phyloP scores from a whole-genome alignment of 257 asterid genomes.

The Primulina tabacum region DNA sequence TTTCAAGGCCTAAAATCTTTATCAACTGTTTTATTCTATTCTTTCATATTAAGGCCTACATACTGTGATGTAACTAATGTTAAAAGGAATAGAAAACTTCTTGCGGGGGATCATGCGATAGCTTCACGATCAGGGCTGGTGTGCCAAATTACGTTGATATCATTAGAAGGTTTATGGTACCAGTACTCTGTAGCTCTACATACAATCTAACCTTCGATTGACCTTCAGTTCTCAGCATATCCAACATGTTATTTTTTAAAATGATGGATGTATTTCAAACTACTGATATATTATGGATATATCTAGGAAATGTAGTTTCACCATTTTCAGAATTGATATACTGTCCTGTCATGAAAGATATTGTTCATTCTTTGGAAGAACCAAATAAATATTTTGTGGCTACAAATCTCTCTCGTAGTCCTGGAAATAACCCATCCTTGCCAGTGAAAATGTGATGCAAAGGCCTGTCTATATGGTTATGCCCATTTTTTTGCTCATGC shows the following conservation, averaged over 20 bases:
- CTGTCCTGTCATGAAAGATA: neutral
- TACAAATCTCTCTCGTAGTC: constrained; percentile 16
- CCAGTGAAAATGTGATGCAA: constrained; percentile 25
- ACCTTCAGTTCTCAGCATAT: neutral
- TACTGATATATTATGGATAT: neutral
- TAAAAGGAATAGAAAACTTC: neutral
- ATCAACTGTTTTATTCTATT: neutral
- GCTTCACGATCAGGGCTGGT: neutral
- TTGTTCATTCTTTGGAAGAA: constrained; percentile 18
- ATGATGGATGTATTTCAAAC: neutral
- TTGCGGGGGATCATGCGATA: neutral
- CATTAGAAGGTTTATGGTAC: neutral
- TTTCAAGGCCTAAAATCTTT: constrained; percentile 12
- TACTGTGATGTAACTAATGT: neutral
- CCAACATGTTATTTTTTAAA: neutral
- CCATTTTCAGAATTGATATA: neutral
- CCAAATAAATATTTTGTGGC: constrained; percentile 8
- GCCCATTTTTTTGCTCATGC: constrained; percentile 23
- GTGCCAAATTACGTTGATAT: neutral
- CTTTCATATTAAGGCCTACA: neutral
- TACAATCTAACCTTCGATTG: neutral
- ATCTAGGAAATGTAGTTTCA: neutral
- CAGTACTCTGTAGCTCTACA: neutral
- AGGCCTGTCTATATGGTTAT: constrained; percentile 25
- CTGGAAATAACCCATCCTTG: constrained; percentile 7